Conservation (phyloP, 2,329 filamentous ascomycete species). For the Colletotrichum tabaci region DNA sequence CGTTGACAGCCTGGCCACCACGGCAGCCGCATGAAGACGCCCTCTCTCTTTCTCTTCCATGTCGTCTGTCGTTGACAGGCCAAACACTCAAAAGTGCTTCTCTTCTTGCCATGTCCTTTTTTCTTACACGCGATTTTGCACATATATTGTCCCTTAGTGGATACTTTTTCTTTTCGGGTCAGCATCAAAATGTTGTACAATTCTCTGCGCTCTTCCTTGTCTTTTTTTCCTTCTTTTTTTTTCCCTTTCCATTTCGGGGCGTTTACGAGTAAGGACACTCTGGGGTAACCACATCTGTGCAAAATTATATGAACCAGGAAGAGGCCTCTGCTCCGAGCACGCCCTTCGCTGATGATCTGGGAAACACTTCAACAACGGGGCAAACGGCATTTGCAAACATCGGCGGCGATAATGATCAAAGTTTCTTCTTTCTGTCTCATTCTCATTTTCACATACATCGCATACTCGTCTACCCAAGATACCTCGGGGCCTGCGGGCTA, state of each 20-base stretch:
- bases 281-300: background rate
- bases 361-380: background rate
- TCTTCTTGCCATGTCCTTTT: slow-evolving; percentile 30
- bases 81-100: slow-evolving; percentile 19
- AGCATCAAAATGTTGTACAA: slow-evolving; percentile 24
- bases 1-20: slow-evolving; percentile 45
- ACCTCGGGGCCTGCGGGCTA: slow-evolving; percentile 29
- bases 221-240: background rate
- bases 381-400: slow-evolving; percentile 21
- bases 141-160: slow-evolving; percentile 22
- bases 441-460: background rate
- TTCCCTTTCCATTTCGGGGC: background rate
- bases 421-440: background rate
- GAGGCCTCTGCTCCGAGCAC: slow-evolving; percentile 23
- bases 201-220: background rate
- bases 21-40: slow-evolving; percentile 19
- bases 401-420: slow-evolving; percentile 5
- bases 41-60: background rate
- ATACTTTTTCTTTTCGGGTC: slow-evolving; percentile 1
- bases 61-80: slow-evolving; percentile 11
- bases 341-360: slow-evolving; percentile 17
- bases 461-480: slow-evolving; percentile 9
- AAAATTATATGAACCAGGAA: slow-evolving; percentile 3
- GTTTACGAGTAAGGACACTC: slow-evolving; percentile 23
- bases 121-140: background rate